A percentile compares a stretch with the other conserved stretches of the same genome.
phyloP scores from a whole-genome alignment of 225 moss, liverwort and hornwort species.

The Straminergon stramineum region DNA sequence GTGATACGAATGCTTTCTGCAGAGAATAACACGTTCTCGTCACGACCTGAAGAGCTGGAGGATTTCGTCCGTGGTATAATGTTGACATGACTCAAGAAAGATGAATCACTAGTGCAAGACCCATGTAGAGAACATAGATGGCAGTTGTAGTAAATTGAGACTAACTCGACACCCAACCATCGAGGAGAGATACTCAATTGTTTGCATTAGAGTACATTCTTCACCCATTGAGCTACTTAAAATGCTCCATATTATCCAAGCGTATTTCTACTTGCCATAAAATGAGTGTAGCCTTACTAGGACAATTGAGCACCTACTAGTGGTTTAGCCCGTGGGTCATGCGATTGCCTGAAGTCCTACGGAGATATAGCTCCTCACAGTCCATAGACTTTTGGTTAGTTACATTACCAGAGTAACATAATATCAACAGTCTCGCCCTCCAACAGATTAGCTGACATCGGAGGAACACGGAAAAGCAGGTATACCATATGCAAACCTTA shows the following conservation, averaged over 20 bases:
- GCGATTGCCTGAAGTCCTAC: background rate
- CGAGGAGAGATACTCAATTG: background rate
- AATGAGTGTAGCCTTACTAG: background rate
- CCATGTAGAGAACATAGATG: background rate
- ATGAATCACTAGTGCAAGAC: background rate
- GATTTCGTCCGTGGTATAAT: background rate
- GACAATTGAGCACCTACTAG: background rate
- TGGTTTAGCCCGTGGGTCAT: too few relatives aligned
- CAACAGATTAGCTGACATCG: background rate
- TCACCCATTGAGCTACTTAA: background rate
- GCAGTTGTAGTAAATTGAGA: background rate
- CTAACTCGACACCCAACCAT: background rate
- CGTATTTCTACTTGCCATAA: background rate
- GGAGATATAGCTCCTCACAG: background rate
- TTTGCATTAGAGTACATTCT: background rate
- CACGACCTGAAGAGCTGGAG: background rate
- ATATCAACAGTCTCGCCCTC: background rate
- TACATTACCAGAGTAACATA: background rate
- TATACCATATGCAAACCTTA: background rate
- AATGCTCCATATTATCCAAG: background rate
- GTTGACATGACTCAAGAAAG: background rate
- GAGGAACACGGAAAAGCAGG: background rate
- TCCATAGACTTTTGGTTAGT: background rate
- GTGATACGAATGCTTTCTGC: background rate
- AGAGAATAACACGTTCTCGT: background rate